A percentile compares a stretch with the other conserved stretches of the same genome.
Conservation (phyloP, 352 stramenopile species). For the Phytophthora meadii region DNA sequence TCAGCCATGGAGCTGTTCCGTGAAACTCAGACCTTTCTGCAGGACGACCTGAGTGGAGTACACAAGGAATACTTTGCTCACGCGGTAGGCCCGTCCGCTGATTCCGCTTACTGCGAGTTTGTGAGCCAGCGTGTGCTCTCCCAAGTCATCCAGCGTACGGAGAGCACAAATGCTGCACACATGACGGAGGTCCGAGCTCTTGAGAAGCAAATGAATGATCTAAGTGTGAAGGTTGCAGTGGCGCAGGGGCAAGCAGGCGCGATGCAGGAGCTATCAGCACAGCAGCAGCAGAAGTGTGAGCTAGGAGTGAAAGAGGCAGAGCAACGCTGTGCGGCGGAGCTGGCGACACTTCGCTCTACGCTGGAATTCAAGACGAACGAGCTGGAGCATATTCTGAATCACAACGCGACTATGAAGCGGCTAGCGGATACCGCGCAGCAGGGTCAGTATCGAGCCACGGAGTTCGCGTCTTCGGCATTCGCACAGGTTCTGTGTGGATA, state of each 20-base stretch:
- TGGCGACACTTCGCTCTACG: conserved; percentile 67
- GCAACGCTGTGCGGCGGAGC: conserved; percentile 72
- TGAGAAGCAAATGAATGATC: conserved; percentile 85
- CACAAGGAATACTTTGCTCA: conserved; percentile 67
- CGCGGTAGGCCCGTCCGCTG: conserved; percentile 76
- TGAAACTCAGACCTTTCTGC: conserved; percentile 72
- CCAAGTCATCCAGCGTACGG: conserved; percentile 81
- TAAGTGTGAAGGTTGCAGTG: conserved; percentile 83
- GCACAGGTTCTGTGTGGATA: conserved; percentile 81
- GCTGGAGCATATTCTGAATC: conserved; percentile 87
- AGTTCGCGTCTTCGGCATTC: conserved; percentile 79
- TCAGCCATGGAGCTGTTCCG: conserved; percentile 80
- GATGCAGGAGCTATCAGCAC: conserved; percentile 81
- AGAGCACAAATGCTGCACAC: conserved; percentile 75
- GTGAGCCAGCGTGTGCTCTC: conserved; percentile 77
- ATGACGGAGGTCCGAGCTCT: conserved; percentile 78
- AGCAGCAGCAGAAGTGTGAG: conserved; percentile 85
- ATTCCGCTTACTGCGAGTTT: conserved; percentile 86
- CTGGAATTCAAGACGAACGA: conserved; percentile 90
- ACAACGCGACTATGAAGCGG: conserved; percentile 89
- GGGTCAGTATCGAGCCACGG: conserved; percentile 85
- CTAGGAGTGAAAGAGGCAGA: conserved; percentile 79
- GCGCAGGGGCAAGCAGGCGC: conserved; percentile 81
- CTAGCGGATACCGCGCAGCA: conserved; percentile 87
- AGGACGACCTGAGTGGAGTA: conserved; percentile 53